Percentiles rank a stretch among this genome's conserved stretches.
Conservation (phyloP, 345 rosid genomes). For the Gossypium ekmanianum region DNA sequence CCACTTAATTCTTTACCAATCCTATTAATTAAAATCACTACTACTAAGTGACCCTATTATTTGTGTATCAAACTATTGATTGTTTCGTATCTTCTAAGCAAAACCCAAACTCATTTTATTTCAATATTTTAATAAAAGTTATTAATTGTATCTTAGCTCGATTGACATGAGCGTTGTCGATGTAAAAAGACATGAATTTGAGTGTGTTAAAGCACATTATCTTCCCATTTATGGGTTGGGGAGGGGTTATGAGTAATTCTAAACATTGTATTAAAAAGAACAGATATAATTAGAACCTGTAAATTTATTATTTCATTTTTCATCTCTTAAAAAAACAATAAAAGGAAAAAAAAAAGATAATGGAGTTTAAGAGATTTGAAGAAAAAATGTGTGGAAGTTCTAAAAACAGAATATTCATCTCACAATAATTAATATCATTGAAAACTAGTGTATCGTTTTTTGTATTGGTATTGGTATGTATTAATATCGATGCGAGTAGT, state of each 20-base stretch:
- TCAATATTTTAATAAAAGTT: neutral
- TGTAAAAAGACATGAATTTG: fast-evolving
- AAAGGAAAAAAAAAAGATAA: neutral
- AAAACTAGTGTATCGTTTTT: too few relatives aligned
- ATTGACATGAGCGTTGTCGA: too few relatives aligned
- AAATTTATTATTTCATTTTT: neutral
- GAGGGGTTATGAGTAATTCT: fast-evolving
- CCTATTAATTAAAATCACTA: neutral
- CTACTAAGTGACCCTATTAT: neutral
- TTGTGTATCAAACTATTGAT: neutral
- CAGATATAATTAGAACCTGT: fast-evolving
- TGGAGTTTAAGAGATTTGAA: too few relatives aligned
- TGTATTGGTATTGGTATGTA: too few relatives aligned
- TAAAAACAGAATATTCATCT: too few relatives aligned
- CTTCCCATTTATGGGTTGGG: fast-evolving
- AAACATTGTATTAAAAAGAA: fast-evolving
- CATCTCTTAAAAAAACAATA: neutral
- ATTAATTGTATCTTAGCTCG: too few relatives aligned
- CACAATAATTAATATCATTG: too few relatives aligned
- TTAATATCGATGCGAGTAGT: too few relatives aligned
- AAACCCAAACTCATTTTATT: neutral
- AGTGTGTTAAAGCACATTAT: too few relatives aligned
- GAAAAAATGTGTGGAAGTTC: too few relatives aligned
- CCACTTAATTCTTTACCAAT: neutral
- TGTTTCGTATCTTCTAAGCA: conserved; percentile 13